Evolutionary conservation across 2,329 filamentous ascomycete genomes (phyloP).

Genomic region (Aspergillus fijiensis): DNA sequence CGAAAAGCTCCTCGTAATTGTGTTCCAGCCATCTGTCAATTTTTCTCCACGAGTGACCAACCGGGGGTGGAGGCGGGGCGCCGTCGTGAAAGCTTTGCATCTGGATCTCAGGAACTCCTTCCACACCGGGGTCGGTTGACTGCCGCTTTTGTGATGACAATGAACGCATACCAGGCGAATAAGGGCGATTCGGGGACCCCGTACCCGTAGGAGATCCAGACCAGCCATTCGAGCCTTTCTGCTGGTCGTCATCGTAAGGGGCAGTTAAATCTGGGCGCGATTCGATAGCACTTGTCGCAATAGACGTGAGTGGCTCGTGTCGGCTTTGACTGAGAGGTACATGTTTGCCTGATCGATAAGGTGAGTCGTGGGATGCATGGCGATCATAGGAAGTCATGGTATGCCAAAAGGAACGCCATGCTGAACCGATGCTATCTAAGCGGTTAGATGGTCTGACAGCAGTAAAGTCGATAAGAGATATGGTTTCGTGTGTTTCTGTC

Average conservation of each 20-base stretch:
- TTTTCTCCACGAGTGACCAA: constrained; percentile 85
- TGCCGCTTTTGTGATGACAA: constrained; percentile 62
- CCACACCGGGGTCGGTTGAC: constrained; percentile 63
- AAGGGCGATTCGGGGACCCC: constrained; percentile 66
- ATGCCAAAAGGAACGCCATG: constrained; percentile 94
- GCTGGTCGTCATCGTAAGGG: constrained; percentile 72
- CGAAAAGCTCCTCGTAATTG: constrained; percentile 89
- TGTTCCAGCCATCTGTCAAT: constrained; percentile 94
- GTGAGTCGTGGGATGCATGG: constrained; percentile 87
- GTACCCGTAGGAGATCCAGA: constrained; percentile 55
- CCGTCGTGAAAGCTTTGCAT: constrained; percentile 97
- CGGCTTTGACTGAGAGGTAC: constrained; percentile 82
- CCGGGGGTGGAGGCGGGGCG: constrained; percentile 81
- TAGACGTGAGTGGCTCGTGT: constrained; percentile 78
- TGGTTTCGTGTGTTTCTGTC: not conserved
- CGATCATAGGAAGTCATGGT: constrained; percentile 77
- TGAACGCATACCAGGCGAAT: constrained; percentile 89
- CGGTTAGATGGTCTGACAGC: constrained; percentile 5
- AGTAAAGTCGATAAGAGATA: not conserved
- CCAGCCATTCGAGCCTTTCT: constrained; percentile 61
- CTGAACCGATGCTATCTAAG: constrained; percentile 59
- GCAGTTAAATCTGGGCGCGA: constrained; percentile 81
- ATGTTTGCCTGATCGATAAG: constrained; percentile 86
- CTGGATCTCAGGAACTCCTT: constrained; percentile 80
- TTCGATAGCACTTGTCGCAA: constrained; percentile 81